Evolutionary conservation across 495 filamentous ascomycete genomes (phyloP), one percentile per base, ranked within the genome.

Genomic region (Trichodelitschia bisporula): DNA sequence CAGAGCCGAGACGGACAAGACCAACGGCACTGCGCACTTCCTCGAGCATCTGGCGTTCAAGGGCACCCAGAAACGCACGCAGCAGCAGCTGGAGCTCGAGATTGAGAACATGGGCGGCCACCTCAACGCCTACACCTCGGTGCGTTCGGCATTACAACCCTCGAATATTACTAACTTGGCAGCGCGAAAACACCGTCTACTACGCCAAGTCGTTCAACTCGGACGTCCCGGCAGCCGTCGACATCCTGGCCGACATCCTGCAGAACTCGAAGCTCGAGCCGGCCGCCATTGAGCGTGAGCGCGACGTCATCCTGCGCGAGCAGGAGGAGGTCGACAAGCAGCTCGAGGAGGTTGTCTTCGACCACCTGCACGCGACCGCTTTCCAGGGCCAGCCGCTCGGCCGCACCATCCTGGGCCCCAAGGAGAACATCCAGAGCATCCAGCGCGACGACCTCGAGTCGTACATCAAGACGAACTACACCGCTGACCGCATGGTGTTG

Each of bases 81-180:
- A 95, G 55, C 72, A 84, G 47, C 86, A 95, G 56, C 59, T 99
- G 53, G 86, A 99, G 62, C 71, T 99, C 29, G 89, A 99, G 61
- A 92, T 99, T 43, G 86, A 99, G 63, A 95, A 99, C 59, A 91
- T 95, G 82, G 86, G 86, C 49, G 86, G 78, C 38, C 86, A 99
- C 60, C 69, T 99, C 37, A 99, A 99, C 55, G 86, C 86, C 44
- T 99, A 99, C 63, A 99, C 86, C 46, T 93, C 84, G 61, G 84
- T 92, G 75, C 40, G 75, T 59, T 10, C 15, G 4, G 15, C 15
- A n/a, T n/a, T n/a, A n/a, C n/a, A n/a, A n/a, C n/a, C n/a, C n/a
- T 27, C 11, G 16, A 40, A 45, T 50, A 43, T 60, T 58, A 40
- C 50, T 6, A 47, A 16, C 12, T 32, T 11, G 31, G 29, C 46